phyloP scores from a whole-genome alignment of 331 rosid genomes.

The Prunus yedoensis region DNA sequence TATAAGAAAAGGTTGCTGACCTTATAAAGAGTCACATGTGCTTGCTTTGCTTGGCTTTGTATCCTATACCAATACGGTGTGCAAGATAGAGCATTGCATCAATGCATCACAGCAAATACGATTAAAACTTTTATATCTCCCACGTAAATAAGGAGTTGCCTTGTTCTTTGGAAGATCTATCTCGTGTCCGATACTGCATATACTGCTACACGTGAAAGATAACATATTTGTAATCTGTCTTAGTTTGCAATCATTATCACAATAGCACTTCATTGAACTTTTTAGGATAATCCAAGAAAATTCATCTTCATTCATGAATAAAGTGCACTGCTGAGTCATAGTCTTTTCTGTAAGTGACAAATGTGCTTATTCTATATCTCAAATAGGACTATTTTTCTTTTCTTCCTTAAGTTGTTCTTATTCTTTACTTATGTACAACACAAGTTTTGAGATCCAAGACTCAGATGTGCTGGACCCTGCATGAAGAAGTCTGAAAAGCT shows the following conservation, averaged over 20 bases:
- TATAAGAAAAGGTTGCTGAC: background rate
- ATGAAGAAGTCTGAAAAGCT: background rate
- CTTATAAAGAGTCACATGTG: background rate
- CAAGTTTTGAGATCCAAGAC: conserved; percentile 2
- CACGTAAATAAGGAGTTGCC: conserved; percentile 3
- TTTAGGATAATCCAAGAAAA: background rate
- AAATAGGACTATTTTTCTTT: background rate
- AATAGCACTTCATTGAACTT: background rate
- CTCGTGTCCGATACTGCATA: background rate
- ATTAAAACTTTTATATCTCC: background rate
- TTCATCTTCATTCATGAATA: background rate
- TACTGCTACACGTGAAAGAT: background rate
- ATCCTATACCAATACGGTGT: background rate
- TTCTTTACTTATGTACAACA: background rate
- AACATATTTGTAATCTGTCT: background rate
- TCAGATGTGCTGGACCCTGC: background rate
- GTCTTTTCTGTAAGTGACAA: background rate
- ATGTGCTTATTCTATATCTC: background rate
- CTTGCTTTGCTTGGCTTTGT: background rate
- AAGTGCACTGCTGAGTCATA: background rate
- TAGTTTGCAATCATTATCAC: background rate
- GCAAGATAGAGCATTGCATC: background rate
- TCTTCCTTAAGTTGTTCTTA: no score
- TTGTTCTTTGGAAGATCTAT: no score
- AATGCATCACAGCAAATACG: background rate